Percentiles rank a stretch among this genome's conserved stretches.
Evolutionary conservation across 148 eudicot species (phyloP).

Genomic region (Tetragonia tetragonoides): DNA sequence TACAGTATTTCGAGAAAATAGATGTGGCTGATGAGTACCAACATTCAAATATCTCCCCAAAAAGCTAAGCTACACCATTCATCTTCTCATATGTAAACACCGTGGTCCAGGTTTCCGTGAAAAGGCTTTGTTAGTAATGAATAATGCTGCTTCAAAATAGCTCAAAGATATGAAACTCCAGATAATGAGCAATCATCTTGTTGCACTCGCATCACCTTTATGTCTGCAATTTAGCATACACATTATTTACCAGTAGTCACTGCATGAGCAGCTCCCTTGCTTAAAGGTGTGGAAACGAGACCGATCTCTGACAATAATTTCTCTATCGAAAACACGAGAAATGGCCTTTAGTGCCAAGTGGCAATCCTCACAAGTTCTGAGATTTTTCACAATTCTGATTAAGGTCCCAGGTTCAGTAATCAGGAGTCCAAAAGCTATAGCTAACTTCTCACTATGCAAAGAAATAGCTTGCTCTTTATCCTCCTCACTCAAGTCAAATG

Average conservation of each 20-base stretch:
- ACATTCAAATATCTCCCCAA: conserved; percentile 1
- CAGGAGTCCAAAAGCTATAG: conserved; percentile 50
- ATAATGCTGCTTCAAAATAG: conserved; percentile 14
- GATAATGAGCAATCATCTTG: conserved; percentile 20
- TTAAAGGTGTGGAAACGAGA: conserved; percentile 53
- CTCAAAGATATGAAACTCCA: conserved; percentile 15
- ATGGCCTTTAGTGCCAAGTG: conserved; percentile 50
- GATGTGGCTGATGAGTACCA: background rate
- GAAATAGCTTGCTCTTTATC: conserved; percentile 60
- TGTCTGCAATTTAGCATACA: conserved; percentile 19
- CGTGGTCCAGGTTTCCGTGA: conserved; percentile 6
- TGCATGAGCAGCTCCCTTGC: conserved; percentile 50
- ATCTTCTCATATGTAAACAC: conserved; percentile 18
- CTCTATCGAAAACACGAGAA: conserved; percentile 49
- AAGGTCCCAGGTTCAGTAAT: conserved; percentile 33
- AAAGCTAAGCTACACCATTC: background rate
- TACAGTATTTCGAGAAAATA: background rate
- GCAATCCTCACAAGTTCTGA: conserved; percentile 61
- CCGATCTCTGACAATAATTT: conserved; percentile 62
- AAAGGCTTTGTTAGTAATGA: conserved; percentile 25
- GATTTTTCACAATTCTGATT: conserved; percentile 55
- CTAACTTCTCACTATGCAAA: conserved; percentile 61
- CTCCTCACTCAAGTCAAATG: conserved; percentile 64
- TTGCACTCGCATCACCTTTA: conserved; percentile 9
- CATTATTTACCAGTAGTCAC: conserved; percentile 44